Percentiles rank a stretch among this genome's conserved stretches.
phyloP scores from a whole-genome alignment of 495 filamentous ascomycete species.

The Trichoderma gamsii region DNA sequence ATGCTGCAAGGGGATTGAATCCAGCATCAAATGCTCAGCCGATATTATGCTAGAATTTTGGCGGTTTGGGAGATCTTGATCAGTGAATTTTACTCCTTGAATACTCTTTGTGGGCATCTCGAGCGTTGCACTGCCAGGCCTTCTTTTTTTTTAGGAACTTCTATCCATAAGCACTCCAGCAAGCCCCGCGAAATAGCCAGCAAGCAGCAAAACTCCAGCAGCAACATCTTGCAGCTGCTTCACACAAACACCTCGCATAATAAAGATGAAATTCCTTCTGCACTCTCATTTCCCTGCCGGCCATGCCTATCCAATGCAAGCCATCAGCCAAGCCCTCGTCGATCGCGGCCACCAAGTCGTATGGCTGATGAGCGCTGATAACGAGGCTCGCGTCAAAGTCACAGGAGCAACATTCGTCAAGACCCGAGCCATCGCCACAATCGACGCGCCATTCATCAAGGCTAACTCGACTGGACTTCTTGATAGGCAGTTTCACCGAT shows the following conservation, averaged over 20 bases:
- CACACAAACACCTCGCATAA: background rate
- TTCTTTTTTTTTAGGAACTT: no score
- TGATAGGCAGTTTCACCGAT: background rate
- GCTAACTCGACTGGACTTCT: background rate
- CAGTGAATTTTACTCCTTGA: no score
- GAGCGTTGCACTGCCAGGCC: no score
- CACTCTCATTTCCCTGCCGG: conserved; percentile 14
- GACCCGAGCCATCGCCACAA: background rate
- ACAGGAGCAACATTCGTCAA: conserved; percentile 1
- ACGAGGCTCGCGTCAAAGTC: background rate
- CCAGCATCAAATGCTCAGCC: no score
- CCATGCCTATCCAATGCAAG: conserved; percentile 17
- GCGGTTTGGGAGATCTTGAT: no score
- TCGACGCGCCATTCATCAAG: background rate
- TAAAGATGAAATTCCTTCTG: conserved; percentile 20
- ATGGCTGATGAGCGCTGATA: conserved; percentile 12
- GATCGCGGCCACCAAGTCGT: conserved; percentile 16
- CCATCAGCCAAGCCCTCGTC: conserved; percentile 11
- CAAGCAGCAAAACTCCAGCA: background rate
- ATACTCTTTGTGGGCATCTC: no score
- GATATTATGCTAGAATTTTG: no score
- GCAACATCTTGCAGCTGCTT: background rate
- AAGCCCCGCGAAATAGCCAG: background rate
- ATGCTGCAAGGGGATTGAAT: background rate
- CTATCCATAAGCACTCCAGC: no score